Base-by-base conservation (phyloP, 208 protist species). In the Balamuthia mandrillaris region DNA sequence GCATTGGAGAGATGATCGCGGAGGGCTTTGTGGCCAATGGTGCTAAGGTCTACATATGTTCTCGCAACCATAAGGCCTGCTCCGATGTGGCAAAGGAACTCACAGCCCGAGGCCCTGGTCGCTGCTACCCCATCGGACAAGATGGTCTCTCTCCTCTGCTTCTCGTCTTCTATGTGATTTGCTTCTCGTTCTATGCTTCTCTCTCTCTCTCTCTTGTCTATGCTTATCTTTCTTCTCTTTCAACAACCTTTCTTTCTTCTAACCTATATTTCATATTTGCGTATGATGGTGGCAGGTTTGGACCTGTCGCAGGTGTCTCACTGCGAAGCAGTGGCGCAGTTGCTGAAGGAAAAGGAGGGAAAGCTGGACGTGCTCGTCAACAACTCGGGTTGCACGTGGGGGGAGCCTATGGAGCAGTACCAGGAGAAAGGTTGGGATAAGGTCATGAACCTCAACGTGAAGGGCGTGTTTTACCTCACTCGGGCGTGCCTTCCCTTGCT, bases 41-140 rank as follows among this genome's bases (percentile, higher is more conserved):
- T 1, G 72, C 87, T n/a, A 88, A 45, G n/a, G 88, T 91, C 21
- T 90, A 90, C 54, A 86, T 91, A 39, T 61, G 49, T 33, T 89
- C 88, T 3, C 58, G 88, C 45, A 74, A 86, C 79, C 35, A 54
- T 21, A 24, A 89, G 45, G 86, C 79, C 42, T 66, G 24, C 24
- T 3, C 77, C 16, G 5, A 42, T n/a, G 35, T 51, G 24, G 84
- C 84, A 10, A 7, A 82, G 2, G 33, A 87, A n/a, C 31, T 87
- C 35, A 83, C 10, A n/a, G 21, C 18, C 21, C 49, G n/a, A 56
- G 49, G 49, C n/a, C n/a, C n/a, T n/a, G n/a, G n/a, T n/a, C n/a
- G n/a, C n/a, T n/a, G n/a, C n/a, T n/a, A n/a, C n/a, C n/a, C n/a
- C n/a, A n/a, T n/a, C n/a, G n/a, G n/a, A n/a, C n/a, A n/a, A n/a